Evolutionary conservation across 2,329 filamentous ascomycete species (phyloP), one percentile per base, ranked within the genome.

Genomic region (Cercospora berteroae): DNA sequence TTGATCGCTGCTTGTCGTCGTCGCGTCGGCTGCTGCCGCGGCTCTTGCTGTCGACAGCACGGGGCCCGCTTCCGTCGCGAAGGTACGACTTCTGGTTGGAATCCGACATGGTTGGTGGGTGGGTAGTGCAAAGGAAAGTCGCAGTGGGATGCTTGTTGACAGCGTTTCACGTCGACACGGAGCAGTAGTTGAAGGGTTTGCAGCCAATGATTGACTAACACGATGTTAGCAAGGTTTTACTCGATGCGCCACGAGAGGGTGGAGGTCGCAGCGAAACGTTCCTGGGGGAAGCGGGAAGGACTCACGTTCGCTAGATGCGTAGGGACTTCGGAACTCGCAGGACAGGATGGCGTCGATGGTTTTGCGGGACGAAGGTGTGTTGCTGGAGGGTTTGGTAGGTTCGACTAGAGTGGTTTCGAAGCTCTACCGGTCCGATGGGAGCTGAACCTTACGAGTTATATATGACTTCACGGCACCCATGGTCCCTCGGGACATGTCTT

Each of bases 41-140:
- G 25, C 56, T 61, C 66, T 74, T 73, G 29, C 65, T 69, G 58
- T 76, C 74, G 39, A 77, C 73, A 20, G 71, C 72, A 52, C 74
- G 73, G 61, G 75, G 75, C 23, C 74, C 74, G 58, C 66, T 64
- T 61, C 64, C 68, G 67, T 76, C 74, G 31, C 74, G 70, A 18
- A 74, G 71, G 68, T 75, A 76, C 55, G 74, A 71, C 60, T 70
- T 71, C 39, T 70, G 68, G 50, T 68, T 66, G 60, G 70, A 68
- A 58, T 72, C 72, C 50, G 64, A 74, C 73, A 75, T 74, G 25
- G 65, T 59, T 50, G 33, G 42, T 29, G 56, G 61, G 62, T 66
- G 48, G 65, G 66, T 50, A 31, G 55, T 29, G 23, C n/a, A 59
- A 50, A 39, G 27, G 23, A 60, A 61, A 52, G 64, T 63, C 42